Base-by-base conservation (phyloP, 257 asterid species). In the Gentiana dahurica region DNA sequence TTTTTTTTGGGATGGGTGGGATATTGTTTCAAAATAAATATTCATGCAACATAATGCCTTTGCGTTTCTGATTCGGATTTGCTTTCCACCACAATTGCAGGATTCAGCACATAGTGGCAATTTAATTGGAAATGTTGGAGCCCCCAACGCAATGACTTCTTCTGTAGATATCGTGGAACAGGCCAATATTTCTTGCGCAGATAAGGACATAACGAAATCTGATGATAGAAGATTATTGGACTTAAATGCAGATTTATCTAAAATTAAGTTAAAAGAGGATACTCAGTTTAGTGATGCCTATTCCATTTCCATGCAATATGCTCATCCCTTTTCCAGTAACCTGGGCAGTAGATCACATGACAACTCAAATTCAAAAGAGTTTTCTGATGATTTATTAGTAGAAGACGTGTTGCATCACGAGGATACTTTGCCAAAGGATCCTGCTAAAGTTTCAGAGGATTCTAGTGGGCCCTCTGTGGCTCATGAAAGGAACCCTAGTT, bases 111-210 rank as follows among this genome's bases (percentile, higher is more conserved):
- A 49, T 41, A 24, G 39, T 60, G 53, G 57, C 57, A 47, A 54
- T 46, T 45, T 51, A 33, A 50, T 45, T 58, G 85, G 75, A 60
- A 78, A 68, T 55, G 60, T 62, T 61, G 72, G 77, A 63, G 65
- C 64, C 38, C 81, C 87, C 63, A 79, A 65, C 62, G 79, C 77
- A 74, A 62, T 54, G 75, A 71, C 86, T 43, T 67, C 78, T 65
- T 87, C 79, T 79, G 94, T 91, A 63, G 98, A 91, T 79, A 65
- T 87, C 56, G 92, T 91, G 62, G 96, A 96, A 56, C 81, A 81
- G 43, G 66, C 92, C 53, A 66, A 64, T 77, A 69, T 54, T 69
- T 70, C 76, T 73, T 70, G 74, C 65, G 65, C 64, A 32, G 92
- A 78, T 62, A 81, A 81, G 53, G 94, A 78, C 63, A 79, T 67